phyloP scores from a whole-genome alignment of 2,329 filamentous ascomycete genomes.

The Diaporthe velutina region DNA sequence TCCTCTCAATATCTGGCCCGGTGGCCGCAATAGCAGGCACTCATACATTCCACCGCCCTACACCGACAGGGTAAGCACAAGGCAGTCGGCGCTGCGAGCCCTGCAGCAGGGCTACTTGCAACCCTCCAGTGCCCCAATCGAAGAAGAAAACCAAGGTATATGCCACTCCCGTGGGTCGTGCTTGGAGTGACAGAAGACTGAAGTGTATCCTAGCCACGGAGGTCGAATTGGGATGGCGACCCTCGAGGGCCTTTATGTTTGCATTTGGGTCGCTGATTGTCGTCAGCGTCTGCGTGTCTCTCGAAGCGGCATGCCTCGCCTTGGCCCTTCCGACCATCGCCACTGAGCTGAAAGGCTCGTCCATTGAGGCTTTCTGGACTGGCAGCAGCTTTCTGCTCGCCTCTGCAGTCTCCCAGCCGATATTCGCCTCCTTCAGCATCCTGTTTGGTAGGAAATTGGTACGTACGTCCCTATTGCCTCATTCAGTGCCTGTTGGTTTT shows the following conservation, averaged over 20 bases:
- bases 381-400: constrained; percentile 16
- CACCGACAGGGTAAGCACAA: not conserved
- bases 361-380: constrained; percentile 4
- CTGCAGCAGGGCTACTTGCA: not conserved
- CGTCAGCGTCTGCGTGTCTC: constrained; percentile 21
- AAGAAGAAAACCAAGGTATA: constrained; percentile 9
- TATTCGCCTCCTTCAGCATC: constrained; percentile 13
- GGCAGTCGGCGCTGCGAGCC: not conserved
- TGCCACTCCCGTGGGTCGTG: not conserved
- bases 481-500: fast-evolving
- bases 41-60: constrained; percentile 19
- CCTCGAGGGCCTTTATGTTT: constrained; percentile 1
- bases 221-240: not conserved
- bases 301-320: constrained; percentile 14
- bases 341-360: constrained; percentile 3
- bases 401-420: constrained; percentile 15
- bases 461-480: not conserved
- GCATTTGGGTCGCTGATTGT: constrained; percentile 15
- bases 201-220: not conserved
- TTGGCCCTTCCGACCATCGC: constrained; percentile 16
- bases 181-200: not conserved
- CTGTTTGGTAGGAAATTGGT: constrained; percentile 17
- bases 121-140: not conserved
- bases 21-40: constrained; percentile 8
- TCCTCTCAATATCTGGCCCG: constrained; percentile 1